Evolutionary conservation across 495 filamentous ascomycete species (phyloP).

Genomic region (Lophiostoma macrostomum): DNA sequence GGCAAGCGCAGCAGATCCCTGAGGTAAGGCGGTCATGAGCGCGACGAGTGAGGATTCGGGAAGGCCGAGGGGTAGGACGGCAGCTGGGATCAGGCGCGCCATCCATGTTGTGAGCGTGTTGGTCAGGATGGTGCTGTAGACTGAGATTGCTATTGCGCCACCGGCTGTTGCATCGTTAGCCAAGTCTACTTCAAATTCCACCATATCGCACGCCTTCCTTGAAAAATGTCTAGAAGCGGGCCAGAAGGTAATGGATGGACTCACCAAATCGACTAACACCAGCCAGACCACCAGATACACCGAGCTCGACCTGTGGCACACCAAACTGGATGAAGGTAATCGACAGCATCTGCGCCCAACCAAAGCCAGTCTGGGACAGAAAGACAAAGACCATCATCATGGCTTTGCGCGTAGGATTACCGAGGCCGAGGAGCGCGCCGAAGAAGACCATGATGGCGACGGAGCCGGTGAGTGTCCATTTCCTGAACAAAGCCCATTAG

Average conservation of each 20-base stretch:
- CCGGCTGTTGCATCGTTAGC: conserved; percentile 35
- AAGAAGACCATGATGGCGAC: conserved; percentile 36
- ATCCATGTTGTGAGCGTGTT: conserved; percentile 14
- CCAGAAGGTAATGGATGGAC: background rate
- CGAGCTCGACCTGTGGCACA: conserved; percentile 36
- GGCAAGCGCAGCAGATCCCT: conserved; percentile 14
- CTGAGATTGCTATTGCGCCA: conserved; percentile 36
- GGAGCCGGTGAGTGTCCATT: conserved; percentile 33
- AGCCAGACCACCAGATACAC: conserved; percentile 35
- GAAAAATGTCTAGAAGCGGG: conserved; percentile 3
- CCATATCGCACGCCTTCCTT: background rate
- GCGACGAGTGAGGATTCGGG: background rate
- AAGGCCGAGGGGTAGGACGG: conserved; percentile 32
- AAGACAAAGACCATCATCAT: conserved; percentile 43
- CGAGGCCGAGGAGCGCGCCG: conserved; percentile 36
- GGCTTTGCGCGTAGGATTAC: conserved; percentile 33
- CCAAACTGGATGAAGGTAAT: conserved; percentile 37
- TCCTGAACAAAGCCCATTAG: conserved; percentile 14
- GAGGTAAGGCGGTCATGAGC: conserved; percentile 20
- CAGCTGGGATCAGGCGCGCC: conserved; percentile 18
- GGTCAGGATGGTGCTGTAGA: conserved; percentile 33
- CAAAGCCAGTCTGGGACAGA: conserved; percentile 36
- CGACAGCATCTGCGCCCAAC: conserved; percentile 34
- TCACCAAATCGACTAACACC: conserved; percentile 38
- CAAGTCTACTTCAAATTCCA: conserved; percentile 7